phyloP scores from a whole-genome alignment of 768 basidiomycete species.

The Tricholoma hemisulphureum region DNA sequence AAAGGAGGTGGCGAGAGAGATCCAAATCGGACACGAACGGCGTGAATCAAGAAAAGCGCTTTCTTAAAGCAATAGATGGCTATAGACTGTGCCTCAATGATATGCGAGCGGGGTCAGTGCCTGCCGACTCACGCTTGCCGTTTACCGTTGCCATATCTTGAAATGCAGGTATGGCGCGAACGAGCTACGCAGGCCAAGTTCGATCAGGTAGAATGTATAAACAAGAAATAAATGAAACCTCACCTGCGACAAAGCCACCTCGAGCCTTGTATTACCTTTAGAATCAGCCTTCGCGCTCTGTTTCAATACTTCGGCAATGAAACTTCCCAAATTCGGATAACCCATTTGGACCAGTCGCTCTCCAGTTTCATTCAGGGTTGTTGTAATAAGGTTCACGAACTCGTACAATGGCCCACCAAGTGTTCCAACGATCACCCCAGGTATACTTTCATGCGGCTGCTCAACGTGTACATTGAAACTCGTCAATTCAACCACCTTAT shows the following conservation, averaged over 20 bases:
- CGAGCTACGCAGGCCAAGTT: constrained; percentile 52
- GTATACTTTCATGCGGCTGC: constrained; percentile 62
- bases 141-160: constrained; percentile 71
- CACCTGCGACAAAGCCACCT: constrained; percentile 64
- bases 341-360: constrained; percentile 55
- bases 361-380: constrained; percentile 72
- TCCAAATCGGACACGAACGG: constrained; percentile 65
- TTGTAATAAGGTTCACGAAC: constrained; percentile 64
- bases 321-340: constrained; percentile 69
- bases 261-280: constrained; percentile 40
- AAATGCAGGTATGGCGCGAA: constrained; percentile 77
- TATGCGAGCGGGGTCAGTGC: not conserved
- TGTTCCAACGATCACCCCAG: constrained; percentile 71
- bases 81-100: constrained; percentile 24
- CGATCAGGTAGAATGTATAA: constrained; percentile 6
- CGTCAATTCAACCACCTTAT: constrained; percentile 72
- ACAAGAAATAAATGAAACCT: constrained; percentile 17
- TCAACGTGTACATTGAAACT: constrained; percentile 69
- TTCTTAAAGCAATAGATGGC: constrained; percentile 92
- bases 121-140: constrained; percentile 50
- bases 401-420: constrained; percentile 73
- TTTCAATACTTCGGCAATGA: constrained; percentile 68
- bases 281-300: constrained; percentile 42
- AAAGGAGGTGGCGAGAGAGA: constrained; percentile 51
- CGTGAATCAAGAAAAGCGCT: constrained; percentile 78